Evolutionary conservation across 2,329 filamentous ascomycete species (phyloP).

Genomic region (Exophiala alcalophila): DNA sequence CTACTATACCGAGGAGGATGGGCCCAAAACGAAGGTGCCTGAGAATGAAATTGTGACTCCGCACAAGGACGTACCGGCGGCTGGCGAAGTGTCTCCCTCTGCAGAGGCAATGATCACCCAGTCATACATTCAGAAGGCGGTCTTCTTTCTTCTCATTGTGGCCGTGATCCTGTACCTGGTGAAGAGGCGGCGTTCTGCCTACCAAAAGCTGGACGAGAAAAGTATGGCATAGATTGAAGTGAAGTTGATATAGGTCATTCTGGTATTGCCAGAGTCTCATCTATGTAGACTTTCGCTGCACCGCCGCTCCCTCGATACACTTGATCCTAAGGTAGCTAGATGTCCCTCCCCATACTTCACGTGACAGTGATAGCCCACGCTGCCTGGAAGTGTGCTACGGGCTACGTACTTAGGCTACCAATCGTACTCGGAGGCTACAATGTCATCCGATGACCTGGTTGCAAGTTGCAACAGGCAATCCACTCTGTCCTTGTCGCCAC

Average conservation of each 20-base stretch:
- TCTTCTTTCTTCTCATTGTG: conserved; percentile 24
- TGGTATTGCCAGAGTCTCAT: too few relatives aligned
- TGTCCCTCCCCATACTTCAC: too few relatives aligned
- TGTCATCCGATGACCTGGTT: too few relatives aligned
- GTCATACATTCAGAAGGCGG: conserved; percentile 23
- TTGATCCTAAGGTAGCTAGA: too few relatives aligned
- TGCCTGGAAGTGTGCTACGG: too few relatives aligned
- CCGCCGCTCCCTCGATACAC: too few relatives aligned
- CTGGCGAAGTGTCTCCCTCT: conserved; percentile 12
- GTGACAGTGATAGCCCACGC: too few relatives aligned
- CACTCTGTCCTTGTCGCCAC: conserved; percentile 1
- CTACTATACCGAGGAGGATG: conserved; percentile 17
- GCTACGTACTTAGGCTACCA: too few relatives aligned
- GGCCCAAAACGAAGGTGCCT: conserved; percentile 9
- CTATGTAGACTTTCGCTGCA: too few relatives aligned
- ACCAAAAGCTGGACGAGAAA: conserved; percentile 26
- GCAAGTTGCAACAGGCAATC: too few relatives aligned
- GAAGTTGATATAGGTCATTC: too few relatives aligned
- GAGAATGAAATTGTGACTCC: conserved; percentile 5
- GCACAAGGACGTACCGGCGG: conserved; percentile 13
- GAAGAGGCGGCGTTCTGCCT: conserved; percentile 12
- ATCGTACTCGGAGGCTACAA: too few relatives aligned
- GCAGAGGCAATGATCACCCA: conserved; percentile 18
- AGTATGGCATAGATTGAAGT: conserved; percentile 25
- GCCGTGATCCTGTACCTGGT: conserved; percentile 21